Base-by-base conservation (phyloP, 331 rosid genomes). In the Spiraea crenata region DNA sequence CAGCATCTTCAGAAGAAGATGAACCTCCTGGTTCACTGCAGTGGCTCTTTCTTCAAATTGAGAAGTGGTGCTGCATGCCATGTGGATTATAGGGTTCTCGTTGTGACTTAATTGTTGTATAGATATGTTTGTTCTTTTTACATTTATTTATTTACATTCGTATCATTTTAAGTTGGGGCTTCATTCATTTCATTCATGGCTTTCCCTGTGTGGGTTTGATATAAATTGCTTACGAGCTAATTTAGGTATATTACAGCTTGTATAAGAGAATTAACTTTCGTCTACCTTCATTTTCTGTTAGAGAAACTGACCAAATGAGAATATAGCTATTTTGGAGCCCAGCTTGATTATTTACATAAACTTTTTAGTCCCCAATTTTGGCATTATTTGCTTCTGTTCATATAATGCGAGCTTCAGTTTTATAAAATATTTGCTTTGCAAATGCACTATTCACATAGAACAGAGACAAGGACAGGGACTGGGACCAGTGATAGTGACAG, bases 11-110 rank as follows among this genome's bases (percentile, higher is more conserved):
- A 5, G 80, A 61, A 44, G 96, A 86, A 31, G 87, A 81, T 46
- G 95, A 78, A 35, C 63, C 61, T 39, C 75, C 62, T 67, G 76
- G 38, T 80, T 85, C 87, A 73, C 46, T 95, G 68, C 83, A 83
- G 47, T 84, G 96, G 95, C 31, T 91, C 75, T 87, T 91, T 72
- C 34, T 73, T 65, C 87, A 74, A 74, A 57, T 91, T 39, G 96
- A 74, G 72, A 85, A 77, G 72, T 85, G 77, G 87, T 91, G 96
- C 64, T 89, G 91, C 79, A 76, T 52, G 51, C 82, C 88, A 52
- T 90, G 96, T 75, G 88, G 90, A 56, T 79, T 68, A 67, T 82
- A 84, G 84, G 52, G 44, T 71, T 72, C 62, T 38, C 65, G 39
- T 75, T 69, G 59, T 14, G 57, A 39, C 69, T 50, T 67, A 48